phyloP scores from a whole-genome alignment of 805 yeast genomes.

The Ogataea populi-albae region DNA sequence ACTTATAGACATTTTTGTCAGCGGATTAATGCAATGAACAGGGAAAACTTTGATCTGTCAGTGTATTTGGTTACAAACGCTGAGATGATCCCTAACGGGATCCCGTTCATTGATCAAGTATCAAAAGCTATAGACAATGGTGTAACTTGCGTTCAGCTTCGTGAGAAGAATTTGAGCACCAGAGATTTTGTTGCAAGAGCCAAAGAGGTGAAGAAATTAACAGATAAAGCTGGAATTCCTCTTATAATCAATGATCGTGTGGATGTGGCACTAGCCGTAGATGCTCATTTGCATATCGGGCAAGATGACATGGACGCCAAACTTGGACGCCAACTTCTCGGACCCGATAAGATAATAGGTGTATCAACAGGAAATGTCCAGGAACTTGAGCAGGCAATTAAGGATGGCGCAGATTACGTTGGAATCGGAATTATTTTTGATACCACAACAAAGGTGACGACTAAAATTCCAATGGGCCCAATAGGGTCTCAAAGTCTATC shows the following conservation, averaged over 20 bases:
- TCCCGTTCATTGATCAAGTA: conserved; percentile 59
- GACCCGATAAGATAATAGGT: conserved; percentile 75
- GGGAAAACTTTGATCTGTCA: conserved; percentile 46
- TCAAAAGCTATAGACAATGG: conserved; percentile 64
- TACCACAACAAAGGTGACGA: conserved; percentile 66
- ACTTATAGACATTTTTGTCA: no score
- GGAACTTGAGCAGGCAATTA: conserved; percentile 53
- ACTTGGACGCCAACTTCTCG: conserved; percentile 60
- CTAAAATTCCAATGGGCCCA: conserved; percentile 62
- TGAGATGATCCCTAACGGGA: conserved; percentile 62
- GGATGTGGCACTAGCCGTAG: conserved; percentile 86
- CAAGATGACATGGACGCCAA: conserved; percentile 78
- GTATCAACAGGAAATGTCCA: conserved; percentile 62
- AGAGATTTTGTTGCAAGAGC: conserved; percentile 66
- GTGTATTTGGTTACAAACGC: conserved; percentile 81
- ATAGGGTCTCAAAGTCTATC: conserved; percentile 59
- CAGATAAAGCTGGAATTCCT: conserved; percentile 61
- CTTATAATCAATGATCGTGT: conserved; percentile 81
- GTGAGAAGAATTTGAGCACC: conserved; percentile 76
- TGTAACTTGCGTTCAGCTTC: conserved; percentile 74
- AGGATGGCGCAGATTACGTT: conserved; percentile 62
- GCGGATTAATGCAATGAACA: conserved; percentile 10
- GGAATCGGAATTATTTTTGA: conserved; percentile 81
- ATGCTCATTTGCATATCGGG: conserved; percentile 89
- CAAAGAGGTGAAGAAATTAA: conserved; percentile 53